Evolutionary conservation across 2,329 filamentous ascomycete genomes (phyloP), one percentile per base, ranked within the genome.

Genomic region (Diplocarpon rosae): DNA sequence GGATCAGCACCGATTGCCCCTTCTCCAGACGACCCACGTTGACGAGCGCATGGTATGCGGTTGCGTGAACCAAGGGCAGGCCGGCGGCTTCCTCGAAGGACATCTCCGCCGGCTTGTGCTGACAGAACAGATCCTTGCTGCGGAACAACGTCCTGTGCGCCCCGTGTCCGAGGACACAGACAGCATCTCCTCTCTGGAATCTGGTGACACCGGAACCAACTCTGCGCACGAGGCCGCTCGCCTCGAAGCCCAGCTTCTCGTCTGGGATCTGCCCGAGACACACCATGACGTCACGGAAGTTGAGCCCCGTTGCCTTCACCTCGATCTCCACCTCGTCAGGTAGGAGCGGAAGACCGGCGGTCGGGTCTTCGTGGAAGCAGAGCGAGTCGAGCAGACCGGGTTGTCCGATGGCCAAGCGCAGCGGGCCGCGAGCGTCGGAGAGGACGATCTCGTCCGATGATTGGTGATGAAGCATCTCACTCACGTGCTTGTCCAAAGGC

Each of bases 21-120:
- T 59, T 53, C 11, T 58, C 48, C 0, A 72, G 56, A 0, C 62
- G 57, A 13, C 62, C 69, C 6, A 66, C 44, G 15, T 67, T 54
- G 8, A 61, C 55, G 3, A 76, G 56, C 2, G 63, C 64, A 45
- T 73, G 66, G 43, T 65, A 63, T 1, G 69, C 71, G 4, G 67
- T 65, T 16, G 65, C 49, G 40, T 65, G 64, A 0, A 64, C 58
- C 1, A 68, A 63, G 0, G 67, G 66, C 8, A 65, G 53, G 9
- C 65, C 52, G 1, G 67, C 67, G 0, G 62, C 67, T 1, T 59
- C 57, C 29, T 63, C 59, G 34, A 68, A 66, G 0, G 58, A 53
- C 46, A 69, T 52, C 16, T 52, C 51, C n/a, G 61, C 55, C 5
- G 69, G 65, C 12, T 73, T 65, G 0, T 57, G 53, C 53, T 55